Conservation (phyloP, 2,329 filamentous ascomycete species). For the Alternaria postmessia region DNA sequence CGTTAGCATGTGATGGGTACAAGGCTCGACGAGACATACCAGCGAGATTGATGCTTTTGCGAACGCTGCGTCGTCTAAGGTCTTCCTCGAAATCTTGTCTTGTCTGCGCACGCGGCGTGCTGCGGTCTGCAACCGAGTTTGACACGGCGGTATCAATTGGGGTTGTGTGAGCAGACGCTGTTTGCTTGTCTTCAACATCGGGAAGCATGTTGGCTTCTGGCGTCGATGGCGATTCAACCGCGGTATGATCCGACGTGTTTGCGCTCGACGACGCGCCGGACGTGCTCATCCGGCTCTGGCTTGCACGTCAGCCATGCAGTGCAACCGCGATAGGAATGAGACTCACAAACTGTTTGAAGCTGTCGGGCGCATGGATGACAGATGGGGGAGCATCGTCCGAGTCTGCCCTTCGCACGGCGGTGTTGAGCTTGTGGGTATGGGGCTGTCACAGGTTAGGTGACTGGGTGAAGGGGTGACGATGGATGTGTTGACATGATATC, state of each 20-base stretch:
- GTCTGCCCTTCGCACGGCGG: conserved; percentile 57
- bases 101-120: conserved; percentile 85
- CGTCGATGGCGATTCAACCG: conserved; percentile 48
- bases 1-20: conserved; percentile 21
- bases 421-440: conserved; percentile 57
- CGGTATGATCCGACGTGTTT: conserved; percentile 47
- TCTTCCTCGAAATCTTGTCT: conserved; percentile 74
- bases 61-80: conserved; percentile 60
- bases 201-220: conserved; percentile 50
- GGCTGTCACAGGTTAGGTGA: conserved; percentile 37
- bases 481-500: conserved; percentile 18
- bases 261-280: conserved; percentile 41
- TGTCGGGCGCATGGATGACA: conserved; percentile 88
- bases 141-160: conserved; percentile 77
- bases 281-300: conserved; percentile 40
- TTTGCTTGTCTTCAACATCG: conserved; percentile 48
- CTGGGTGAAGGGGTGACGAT: not conserved
- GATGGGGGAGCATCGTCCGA: conserved; percentile 82
- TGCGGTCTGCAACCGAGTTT: conserved; percentile 61
- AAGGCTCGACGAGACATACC: conserved; percentile 59
- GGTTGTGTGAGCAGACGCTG: conserved; percentile 65
- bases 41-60: conserved; percentile 78
- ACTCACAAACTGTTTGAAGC: conserved; percentile 79
- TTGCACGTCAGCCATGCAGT: conserved; percentile 41
- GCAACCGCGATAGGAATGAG: conserved; percentile 31